Conservation (phyloP, 202 grass and related monocot genomes). For the Schoenoplectus triqueter region DNA sequence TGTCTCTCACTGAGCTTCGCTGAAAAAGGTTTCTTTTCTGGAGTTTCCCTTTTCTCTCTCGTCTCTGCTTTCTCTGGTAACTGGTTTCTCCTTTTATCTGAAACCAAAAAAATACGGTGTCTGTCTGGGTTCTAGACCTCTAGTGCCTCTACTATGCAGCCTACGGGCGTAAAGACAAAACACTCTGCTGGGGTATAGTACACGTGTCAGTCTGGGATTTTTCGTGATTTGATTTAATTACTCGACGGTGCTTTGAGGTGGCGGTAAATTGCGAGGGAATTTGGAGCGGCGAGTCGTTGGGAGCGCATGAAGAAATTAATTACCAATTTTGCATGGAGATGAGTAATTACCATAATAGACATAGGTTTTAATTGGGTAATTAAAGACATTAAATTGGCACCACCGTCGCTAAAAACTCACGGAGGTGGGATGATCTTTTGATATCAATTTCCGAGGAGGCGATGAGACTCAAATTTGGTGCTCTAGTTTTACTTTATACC, state of each 20-base stretch:
- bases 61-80: slow-evolving; percentile 29
- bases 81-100: slow-evolving; percentile 33
- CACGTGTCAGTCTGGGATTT: background rate
- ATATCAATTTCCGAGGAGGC: too few species aligned
- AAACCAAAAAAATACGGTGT: slow-evolving; percentile 26
- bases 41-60: slow-evolving; percentile 24
- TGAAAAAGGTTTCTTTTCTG: slow-evolving; percentile 32
- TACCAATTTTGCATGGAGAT: background rate
- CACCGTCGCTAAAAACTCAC: too few species aligned
- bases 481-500: too few species aligned
- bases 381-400: too few species aligned
- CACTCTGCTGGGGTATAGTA: background rate
- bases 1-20: slow-evolving; percentile 35
- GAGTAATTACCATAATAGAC: background rate
- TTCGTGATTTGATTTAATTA: background rate
- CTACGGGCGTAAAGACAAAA: background rate
- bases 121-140: background rate
- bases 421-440: too few species aligned
- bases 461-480: too few species aligned
- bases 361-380: too few species aligned
- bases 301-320: background rate
- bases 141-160: background rate
- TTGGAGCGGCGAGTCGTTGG: background rate
- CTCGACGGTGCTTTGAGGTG: background rate
- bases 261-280: background rate